Evolutionary conservation across 2,329 filamentous ascomycete genomes (phyloP).

Genomic region (Ilyonectria robusta): DNA sequence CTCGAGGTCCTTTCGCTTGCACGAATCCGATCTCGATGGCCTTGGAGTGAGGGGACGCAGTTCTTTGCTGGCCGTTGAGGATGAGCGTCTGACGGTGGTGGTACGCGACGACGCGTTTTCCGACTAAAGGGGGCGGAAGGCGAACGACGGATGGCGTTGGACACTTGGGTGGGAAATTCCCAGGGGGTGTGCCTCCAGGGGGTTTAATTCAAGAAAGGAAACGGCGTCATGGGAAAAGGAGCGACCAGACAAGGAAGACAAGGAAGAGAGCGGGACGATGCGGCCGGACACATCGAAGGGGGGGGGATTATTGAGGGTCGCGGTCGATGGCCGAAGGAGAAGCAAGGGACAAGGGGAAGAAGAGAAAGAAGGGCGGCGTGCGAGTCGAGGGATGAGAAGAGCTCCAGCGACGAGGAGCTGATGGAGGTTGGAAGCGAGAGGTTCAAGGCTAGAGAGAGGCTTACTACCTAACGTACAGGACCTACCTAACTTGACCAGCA

Average conservation of each 20-base stretch:
- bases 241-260: slow-evolving; percentile 41
- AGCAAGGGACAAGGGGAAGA: slow-evolving; percentile 17
- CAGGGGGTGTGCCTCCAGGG: slow-evolving; percentile 44
- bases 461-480: not conserved
- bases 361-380: slow-evolving; percentile 23
- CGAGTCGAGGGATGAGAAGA: slow-evolving; percentile 21
- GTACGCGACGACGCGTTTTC: slow-evolving; percentile 55
- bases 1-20: slow-evolving; percentile 45
- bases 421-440: slow-evolving; percentile 17
- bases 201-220: slow-evolving; percentile 41
- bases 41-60: slow-evolving; percentile 30
- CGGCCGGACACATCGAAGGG: slow-evolving; percentile 52
- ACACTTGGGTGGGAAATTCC: slow-evolving; percentile 42
- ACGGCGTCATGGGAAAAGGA: slow-evolving; percentile 49
- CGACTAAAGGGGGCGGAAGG: slow-evolving; percentile 47
- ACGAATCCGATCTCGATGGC: slow-evolving; percentile 45
- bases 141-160: slow-evolving; percentile 40
- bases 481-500: slow-evolving; percentile 2
- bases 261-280: slow-evolving; percentile 43
- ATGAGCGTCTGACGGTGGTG: slow-evolving; percentile 31
- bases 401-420: slow-evolving; percentile 22
- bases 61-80: slow-evolving; percentile 37
- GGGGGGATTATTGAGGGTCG: slow-evolving; percentile 33
- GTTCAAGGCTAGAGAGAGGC: slow-evolving; percentile 29
- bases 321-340: slow-evolving; percentile 32